Evolutionary conservation across 2,329 filamentous ascomycete genomes (phyloP), one percentile per base, ranked within the genome.

Genomic region (Fusarium sp.): DNA sequence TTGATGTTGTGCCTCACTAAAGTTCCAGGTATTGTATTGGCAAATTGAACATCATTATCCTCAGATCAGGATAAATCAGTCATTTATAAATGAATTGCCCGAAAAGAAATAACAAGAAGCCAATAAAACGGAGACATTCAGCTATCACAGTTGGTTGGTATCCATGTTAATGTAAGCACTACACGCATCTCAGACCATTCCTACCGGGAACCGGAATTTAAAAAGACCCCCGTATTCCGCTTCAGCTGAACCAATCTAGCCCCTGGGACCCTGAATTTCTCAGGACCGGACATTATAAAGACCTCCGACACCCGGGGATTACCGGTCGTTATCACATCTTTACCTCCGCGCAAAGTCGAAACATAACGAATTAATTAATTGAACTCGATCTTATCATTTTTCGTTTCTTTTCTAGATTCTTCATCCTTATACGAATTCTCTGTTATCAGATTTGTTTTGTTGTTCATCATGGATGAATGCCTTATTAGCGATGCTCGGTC

Each of bases 391-490:
- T 30, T 18, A 31, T 42, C 23, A 13, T 28, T 57, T 20, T 34
- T 45, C 11, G 33, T 8, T 9, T 23, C 28, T 49, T 2, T 30
- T 23, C 37, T n/a, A 33, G n/a, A 8, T 37, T 30, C 34, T 33
- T 36, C 33, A 11, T 16, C 26, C 8, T 40, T n/a, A 11, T 37
- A 11, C 2, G 23, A 20, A 20, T 18, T 11, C 8, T 20, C 28
- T 12, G 10, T 52, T 16, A 8, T 20, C 46, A 16, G 13, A 13
- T 41, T 28, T 13, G 6, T 26, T 4, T 26, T 4, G 12, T 50
- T 50, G 33, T 50, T 37, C 38, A 33, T 8, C 11, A 73, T 74
- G 72, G 72, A 74, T 28, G 68, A 74, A 26, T 61, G 58, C 42
- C 63, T 74, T 28, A 47, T 72, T n/a, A 72, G 52, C 38, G 60